Base-by-base conservation (phyloP, 495 filamentous ascomycete species). In the Hypoxylon intermedium region DNA sequence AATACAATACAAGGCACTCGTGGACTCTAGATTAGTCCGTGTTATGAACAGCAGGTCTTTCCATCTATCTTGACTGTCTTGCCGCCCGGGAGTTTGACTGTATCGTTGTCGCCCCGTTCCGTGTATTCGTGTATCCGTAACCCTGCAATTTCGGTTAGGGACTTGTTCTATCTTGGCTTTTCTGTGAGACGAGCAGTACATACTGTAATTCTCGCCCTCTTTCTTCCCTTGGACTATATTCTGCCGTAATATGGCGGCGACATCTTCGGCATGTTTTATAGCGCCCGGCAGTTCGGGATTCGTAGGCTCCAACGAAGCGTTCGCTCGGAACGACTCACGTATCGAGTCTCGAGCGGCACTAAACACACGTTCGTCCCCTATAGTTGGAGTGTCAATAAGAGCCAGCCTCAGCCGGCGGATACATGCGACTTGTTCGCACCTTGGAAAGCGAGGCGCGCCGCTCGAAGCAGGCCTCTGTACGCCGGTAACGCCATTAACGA, bases 21-120 rank as follows among this genome's bases (percentile, higher is more conserved):
- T 61, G 69, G 66, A 72, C 72, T 73, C 69, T 65, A 66, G 59
- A 23, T 63, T 63, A 48, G 66, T 51, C 61, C 58, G 70, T 21
- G 26, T 72, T 60, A 78, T 28, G 62, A 67, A 44, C 71, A 71
- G 54, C 81, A 82, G 53, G 71, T 81, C 50, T 77, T 74, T 9
- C 75, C 79, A 58, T 78, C 77, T 28, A 75, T 74, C 30, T 74
- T 76, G 37, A 74, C 62, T 23, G 53, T 79, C 63, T 79, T 63
- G 45, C 73, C 73, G 18, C 67, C 74, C 0, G 72, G 78, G 51
- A 84, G 67, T 73, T 91, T 92, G 64, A 95, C 83, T 5, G 86
- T 89, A 50, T 95, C 90, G 67, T 98, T 98, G 77, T 97, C 90
- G 23, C 93, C 92, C 28, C 90, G 81, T 74, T 98, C 94, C 38